Conservation (phyloP, 1,284 basidiomycete genomes). For the Neolentinus lepideus region DNA sequence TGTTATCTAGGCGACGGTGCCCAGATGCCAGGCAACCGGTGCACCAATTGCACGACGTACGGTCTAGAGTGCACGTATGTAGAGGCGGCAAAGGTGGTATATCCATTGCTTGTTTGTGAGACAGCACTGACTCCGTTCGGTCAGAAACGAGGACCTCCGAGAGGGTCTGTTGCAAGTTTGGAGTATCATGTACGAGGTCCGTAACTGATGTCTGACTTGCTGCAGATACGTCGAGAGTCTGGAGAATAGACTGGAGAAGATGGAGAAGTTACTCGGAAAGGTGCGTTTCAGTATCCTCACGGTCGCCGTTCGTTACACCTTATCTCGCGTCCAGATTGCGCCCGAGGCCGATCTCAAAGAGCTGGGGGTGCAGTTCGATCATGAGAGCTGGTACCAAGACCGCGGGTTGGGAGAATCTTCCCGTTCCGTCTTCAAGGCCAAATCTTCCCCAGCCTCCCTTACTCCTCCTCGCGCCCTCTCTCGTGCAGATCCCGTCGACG, state of each 20-base stretch:
- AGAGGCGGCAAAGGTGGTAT: constrained; percentile 57
- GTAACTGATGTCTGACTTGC: background rate
- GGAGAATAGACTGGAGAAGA: constrained; percentile 62
- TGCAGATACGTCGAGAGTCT: constrained; percentile 64
- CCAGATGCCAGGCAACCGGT: constrained; percentile 59
- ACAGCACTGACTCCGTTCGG: background rate
- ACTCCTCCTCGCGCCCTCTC: constrained; percentile 7
- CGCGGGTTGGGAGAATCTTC: background rate
- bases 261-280: constrained; percentile 60
- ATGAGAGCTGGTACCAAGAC: constrained; percentile 30
- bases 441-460: background rate
- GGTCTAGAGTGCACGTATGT: constrained; percentile 74
- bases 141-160: constrained; percentile 74
- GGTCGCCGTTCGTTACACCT: background rate
- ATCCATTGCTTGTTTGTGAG: background rate
- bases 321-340: constrained; percentile 28
- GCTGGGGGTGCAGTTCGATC: constrained; percentile 39
- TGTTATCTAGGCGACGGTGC: constrained; percentile 45
- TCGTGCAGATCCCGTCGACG: no score
- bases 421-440: constrained; percentile 9
- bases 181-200: background rate
- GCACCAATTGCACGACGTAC: constrained; percentile 75
- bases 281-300: constrained; percentile 25
- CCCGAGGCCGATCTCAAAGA: constrained; percentile 44
- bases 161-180: constrained; percentile 45